Percentiles rank a stretch among this genome's conserved stretches.
Conservation (phyloP, 768 basidiomycete genomes). For the Cystofilobasidium capitatum region DNA sequence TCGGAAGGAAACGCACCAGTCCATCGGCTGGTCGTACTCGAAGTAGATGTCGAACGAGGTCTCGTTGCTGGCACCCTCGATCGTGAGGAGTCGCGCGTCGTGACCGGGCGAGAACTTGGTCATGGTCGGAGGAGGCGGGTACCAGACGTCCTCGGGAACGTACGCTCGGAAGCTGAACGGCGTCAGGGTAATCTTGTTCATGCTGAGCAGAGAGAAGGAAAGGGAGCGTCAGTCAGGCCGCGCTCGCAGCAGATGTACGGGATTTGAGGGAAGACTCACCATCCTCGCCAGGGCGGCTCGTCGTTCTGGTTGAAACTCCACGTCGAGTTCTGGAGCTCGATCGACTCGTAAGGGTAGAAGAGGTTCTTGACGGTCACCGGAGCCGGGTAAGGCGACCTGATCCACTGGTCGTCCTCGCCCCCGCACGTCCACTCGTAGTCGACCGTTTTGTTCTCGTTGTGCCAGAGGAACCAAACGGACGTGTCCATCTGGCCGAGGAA, state of each 20-base stretch:
- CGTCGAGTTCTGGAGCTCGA: constrained; percentile 50
- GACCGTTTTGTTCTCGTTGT: constrained; percentile 68
- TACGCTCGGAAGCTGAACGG: constrained; percentile 73
- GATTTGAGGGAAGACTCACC: not conserved
- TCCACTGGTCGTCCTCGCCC: constrained; percentile 48
- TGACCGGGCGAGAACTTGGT: constrained; percentile 79
- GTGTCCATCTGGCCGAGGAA: constrained; percentile 43
- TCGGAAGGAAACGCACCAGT: constrained; percentile 38
- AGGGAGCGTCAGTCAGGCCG: not conserved
- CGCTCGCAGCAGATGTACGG: not conserved
- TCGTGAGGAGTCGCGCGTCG: constrained; percentile 57
- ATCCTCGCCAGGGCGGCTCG: constrained; percentile 61
- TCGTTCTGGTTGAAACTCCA: constrained; percentile 55
- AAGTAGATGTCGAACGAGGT: constrained; percentile 56
- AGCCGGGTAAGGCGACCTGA: constrained; percentile 63
- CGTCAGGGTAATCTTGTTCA: constrained; percentile 55
- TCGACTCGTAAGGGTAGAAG: constrained; percentile 69
- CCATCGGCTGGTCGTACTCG: constrained; percentile 70
- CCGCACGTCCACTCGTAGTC: constrained; percentile 58
- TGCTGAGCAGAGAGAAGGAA: constrained; percentile 37
- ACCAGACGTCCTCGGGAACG: constrained; percentile 63
- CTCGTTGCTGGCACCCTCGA: constrained; percentile 48
- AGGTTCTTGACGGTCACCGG: constrained; percentile 60
- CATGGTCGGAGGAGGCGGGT: constrained; percentile 58
- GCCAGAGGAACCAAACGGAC: constrained; percentile 55